Evolutionary conservation across 2,329 filamentous ascomycete genomes (phyloP).

Genomic region (Lithohypha guttulata): DNA sequence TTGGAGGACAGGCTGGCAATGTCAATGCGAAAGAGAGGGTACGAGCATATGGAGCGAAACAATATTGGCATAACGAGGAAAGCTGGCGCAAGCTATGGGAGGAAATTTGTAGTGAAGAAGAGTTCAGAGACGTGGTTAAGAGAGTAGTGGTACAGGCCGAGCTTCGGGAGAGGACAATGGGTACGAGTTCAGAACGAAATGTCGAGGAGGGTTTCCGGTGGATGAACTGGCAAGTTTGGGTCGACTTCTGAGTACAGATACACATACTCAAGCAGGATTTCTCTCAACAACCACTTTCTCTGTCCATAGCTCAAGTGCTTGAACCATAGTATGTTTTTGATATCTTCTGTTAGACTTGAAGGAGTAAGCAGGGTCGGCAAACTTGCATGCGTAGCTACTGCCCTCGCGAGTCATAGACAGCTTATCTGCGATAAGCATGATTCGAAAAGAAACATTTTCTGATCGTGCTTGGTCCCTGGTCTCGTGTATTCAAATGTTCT

Average conservation of each 20-base stretch:
- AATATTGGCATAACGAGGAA: slow-evolving; percentile 28
- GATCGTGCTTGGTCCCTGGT: background rate
- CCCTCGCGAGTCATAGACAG: background rate
- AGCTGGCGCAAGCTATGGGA: slow-evolving; percentile 47
- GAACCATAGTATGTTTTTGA: too few species aligned
- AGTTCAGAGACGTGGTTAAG: slow-evolving; percentile 16
- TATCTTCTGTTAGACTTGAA: too few species aligned
- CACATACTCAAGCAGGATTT: too few species aligned
- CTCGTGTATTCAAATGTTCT: background rate
- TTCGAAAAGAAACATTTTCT: slow-evolving; percentile 2
- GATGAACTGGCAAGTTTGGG: slow-evolving; percentile 20
- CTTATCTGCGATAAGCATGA: slow-evolving; percentile 8
- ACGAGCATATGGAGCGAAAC: slow-evolving; percentile 11
- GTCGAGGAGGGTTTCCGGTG: slow-evolving; percentile 15
- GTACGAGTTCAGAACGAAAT: slow-evolving; percentile 7
- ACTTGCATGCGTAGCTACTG: background rate
- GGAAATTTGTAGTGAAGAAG: slow-evolving; percentile 35
- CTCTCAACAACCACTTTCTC: too few species aligned
- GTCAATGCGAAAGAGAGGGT: slow-evolving; percentile 15
- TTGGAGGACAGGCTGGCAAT: slow-evolving; percentile 22
- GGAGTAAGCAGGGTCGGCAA: too few species aligned
- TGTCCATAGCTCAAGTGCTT: background rate
- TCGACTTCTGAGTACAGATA: slow-evolving; percentile 16
- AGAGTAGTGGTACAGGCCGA: slow-evolving; percentile 17
- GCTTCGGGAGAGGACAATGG: slow-evolving; percentile 3